Evolutionary conservation across 441 rosid genomes (phyloP).

Genomic region (Pelargonium australe): DNA sequence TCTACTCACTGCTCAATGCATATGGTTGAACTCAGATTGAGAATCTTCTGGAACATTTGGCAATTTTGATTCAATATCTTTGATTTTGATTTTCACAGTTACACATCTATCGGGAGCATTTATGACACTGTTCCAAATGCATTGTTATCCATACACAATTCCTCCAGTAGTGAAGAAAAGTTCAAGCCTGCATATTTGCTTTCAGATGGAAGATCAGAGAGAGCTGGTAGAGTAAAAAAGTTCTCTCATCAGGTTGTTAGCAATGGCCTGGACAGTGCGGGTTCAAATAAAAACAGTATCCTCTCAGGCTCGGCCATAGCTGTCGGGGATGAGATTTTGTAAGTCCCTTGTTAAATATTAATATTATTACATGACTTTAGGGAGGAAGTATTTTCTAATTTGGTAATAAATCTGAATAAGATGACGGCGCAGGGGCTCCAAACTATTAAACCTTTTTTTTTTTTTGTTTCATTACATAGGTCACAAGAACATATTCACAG

Average conservation of each 20-base stretch:
- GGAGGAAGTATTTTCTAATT: background rate
- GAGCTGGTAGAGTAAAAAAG: conserved; percentile 89
- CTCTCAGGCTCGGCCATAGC: conserved; percentile 63
- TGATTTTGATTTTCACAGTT: conserved; percentile 39
- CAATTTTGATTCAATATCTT: conserved; percentile 17
- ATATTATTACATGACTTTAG: background rate
- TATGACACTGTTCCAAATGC: conserved; percentile 92
- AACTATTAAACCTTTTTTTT: too few species aligned
- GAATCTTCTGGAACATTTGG: background rate
- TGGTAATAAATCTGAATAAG: too few species aligned
- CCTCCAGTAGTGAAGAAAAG: conserved; percentile 40
- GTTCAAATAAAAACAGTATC: conserved; percentile 38
- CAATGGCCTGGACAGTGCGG: conserved; percentile 33
- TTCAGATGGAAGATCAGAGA: conserved; percentile 91
- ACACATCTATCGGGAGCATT: conserved; percentile 95
- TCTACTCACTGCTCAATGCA: background rate
- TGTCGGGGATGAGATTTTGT: conserved; percentile 99
- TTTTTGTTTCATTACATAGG: too few species aligned
- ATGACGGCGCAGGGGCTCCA: too few species aligned
- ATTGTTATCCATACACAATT: conserved; percentile 45
- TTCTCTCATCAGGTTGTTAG: conserved; percentile 23
- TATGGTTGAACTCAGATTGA: background rate
- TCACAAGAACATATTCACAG: too few species aligned
- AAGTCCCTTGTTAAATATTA: conserved; percentile 38
- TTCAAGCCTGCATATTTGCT: conserved; percentile 96